Conservation (phyloP, 164 flowering plant genomes). For the Chloranthus sessilifolius region DNA sequence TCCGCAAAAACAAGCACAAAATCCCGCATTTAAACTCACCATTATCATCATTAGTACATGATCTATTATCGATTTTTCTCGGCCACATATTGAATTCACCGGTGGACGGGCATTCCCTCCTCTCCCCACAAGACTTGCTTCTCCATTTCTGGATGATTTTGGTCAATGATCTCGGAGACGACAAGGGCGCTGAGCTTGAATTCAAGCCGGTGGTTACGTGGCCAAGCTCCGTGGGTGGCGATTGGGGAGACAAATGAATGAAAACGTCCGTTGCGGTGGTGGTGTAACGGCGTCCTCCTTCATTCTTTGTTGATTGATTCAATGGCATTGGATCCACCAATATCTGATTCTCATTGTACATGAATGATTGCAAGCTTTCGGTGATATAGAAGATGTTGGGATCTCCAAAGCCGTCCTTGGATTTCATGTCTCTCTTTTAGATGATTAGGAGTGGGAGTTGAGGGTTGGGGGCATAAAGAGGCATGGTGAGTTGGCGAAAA, state of each 20-base stretch:
- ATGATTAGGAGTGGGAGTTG: no score
- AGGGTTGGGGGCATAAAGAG: no score
- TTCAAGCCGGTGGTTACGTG: slow-evolving; percentile 46
- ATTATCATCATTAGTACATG: slow-evolving; percentile 10
- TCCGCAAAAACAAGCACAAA: slow-evolving; percentile 55
- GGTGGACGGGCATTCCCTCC: slow-evolving; percentile 27
- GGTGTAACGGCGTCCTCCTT: neutral
- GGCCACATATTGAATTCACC: slow-evolving; percentile 48
- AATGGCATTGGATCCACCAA: slow-evolving; percentile 57
- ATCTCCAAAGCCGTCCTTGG: no score
- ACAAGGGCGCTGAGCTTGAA: slow-evolving; percentile 40
- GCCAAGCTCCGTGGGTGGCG: slow-evolving; percentile 25
- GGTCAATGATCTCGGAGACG: slow-evolving; percentile 37
- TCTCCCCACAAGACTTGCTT: slow-evolving; percentile 71
- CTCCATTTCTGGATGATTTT: slow-evolving; percentile 31
- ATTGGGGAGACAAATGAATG: slow-evolving; percentile 6
- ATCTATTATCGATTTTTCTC: slow-evolving; percentile 7
- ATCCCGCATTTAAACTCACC: slow-evolving; percentile 47
- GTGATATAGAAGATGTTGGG: no score
- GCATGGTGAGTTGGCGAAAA: no score
- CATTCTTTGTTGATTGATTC: slow-evolving; percentile 16
- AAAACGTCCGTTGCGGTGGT: slow-evolving; percentile 3
- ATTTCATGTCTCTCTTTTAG: no score
- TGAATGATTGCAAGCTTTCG: no score
- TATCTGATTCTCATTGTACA: slow-evolving; percentile 43